These are phyloP conservation scores for Paxillus rubicundulus DNA, from an alignment of 768 basidiomycete genomes.

Conservation along the genomic window DNA sequence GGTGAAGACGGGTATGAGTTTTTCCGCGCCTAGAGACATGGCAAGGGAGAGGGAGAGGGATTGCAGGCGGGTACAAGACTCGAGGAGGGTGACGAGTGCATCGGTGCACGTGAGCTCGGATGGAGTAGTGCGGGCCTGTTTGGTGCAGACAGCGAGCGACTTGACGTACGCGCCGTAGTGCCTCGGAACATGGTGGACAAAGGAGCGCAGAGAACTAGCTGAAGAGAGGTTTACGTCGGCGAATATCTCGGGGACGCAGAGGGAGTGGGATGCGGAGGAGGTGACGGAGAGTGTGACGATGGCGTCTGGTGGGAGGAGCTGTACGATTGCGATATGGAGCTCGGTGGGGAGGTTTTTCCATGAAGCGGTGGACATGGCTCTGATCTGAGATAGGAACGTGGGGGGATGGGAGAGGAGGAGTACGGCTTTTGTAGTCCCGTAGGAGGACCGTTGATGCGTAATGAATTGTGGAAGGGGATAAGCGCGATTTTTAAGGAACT, in stretches of 20 bases:
- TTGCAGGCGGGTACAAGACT: slow-evolving; percentile 44
- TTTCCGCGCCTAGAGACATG: slow-evolving; percentile 17
- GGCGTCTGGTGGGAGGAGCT: slow-evolving; percentile 44
- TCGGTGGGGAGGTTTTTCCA: slow-evolving; percentile 66
- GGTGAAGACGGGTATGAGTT: slow-evolving; percentile 21
- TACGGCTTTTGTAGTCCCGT: background rate
- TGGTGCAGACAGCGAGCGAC: slow-evolving; percentile 47
- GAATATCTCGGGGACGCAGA: slow-evolving; percentile 59
- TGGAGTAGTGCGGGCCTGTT: slow-evolving; percentile 29
- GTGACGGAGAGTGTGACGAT: slow-evolving; percentile 48
- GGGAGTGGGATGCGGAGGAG: slow-evolving; percentile 47
- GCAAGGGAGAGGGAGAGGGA: slow-evolving; percentile 29
- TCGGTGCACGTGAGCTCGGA: slow-evolving; percentile 39
- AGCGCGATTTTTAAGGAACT: background rate
- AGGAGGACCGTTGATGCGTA: background rate
- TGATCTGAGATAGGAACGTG: background rate
- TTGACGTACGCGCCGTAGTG: slow-evolving; percentile 51
- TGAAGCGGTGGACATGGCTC: slow-evolving; percentile 16
- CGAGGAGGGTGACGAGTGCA: slow-evolving; percentile 49
- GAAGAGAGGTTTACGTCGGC: slow-evolving; percentile 51
- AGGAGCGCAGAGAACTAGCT: slow-evolving; percentile 46
- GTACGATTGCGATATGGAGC: slow-evolving; percentile 59
- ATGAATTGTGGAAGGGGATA: slow-evolving; percentile 2
- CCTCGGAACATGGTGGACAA: slow-evolving; percentile 56
- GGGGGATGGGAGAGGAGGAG: background rate